Evolutionary conservation across 192 early-diverging fungal genomes (phyloP).

Genomic region (Coemansia sp.): DNA sequence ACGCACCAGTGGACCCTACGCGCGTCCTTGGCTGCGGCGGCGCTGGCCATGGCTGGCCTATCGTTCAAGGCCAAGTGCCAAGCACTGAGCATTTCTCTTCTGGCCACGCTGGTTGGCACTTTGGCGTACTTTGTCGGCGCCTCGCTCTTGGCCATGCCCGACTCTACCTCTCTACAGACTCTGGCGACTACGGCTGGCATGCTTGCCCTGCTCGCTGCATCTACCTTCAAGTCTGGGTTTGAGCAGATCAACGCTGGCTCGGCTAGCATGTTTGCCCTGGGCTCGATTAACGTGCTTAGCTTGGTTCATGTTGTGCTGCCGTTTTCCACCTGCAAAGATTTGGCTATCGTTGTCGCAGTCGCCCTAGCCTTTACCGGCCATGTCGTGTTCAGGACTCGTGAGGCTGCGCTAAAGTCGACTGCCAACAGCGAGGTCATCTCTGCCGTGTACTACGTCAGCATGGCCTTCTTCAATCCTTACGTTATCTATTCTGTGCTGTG

Average conservation of each 20-base stretch:
- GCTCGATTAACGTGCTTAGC: neutral
- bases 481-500: neutral
- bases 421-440: neutral
- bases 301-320: neutral
- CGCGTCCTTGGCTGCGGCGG: neutral
- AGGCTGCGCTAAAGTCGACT: neutral
- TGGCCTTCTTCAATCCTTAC: slow-evolving; percentile 3
- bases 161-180: neutral
- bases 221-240: neutral
- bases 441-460: neutral
- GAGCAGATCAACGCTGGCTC: neutral
- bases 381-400: neutral
- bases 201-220: neutral
- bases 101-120: neutral
- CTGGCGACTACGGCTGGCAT: neutral
- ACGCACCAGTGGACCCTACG: neutral
- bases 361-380: neutral
- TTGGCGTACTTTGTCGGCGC: neutral
- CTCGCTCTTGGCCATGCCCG: neutral
- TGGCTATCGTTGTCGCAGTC: neutral
- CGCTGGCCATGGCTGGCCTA: neutral
- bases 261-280: neutral
- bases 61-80: neutral
- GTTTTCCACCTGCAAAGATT: neutral
- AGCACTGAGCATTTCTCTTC: neutral